These are phyloP conservation scores for Mycena rosella DNA, from an alignment of 768 basidiomycete species.

Conservation along the genomic window DNA sequence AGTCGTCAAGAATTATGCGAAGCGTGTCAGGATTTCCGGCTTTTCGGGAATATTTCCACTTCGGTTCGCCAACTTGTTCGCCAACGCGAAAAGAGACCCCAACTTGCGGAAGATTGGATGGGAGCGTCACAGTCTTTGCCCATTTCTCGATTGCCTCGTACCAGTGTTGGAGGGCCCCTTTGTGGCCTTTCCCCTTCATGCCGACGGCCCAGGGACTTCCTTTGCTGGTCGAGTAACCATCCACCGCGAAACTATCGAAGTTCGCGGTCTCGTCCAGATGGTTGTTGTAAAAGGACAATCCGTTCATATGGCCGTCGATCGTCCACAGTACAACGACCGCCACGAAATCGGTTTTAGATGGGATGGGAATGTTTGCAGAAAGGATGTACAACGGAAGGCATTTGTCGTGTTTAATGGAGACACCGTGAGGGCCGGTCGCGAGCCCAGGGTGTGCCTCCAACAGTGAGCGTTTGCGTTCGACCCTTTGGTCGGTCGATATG, in stretches of 20 bases:
- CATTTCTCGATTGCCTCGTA: not conserved
- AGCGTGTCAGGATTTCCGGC: not conserved
- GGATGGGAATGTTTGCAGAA: conserved; percentile 7
- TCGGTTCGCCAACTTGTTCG: conserved; percentile 16
- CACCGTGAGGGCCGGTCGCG: conserved; percentile 8
- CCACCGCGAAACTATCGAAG: conserved; percentile 11
- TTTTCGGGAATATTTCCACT: conserved; percentile 24
- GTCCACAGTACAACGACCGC: conserved; percentile 9
- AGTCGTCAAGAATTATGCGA: conserved; percentile 13
- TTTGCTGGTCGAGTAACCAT: conserved; percentile 22
- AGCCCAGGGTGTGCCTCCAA: conserved; percentile 3
- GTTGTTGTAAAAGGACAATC: conserved; percentile 15
- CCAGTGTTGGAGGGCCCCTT: conserved; percentile 10
- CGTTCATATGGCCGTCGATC: not conserved
- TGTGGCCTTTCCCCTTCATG: conserved; percentile 25
- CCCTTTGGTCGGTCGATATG: too few relatives aligned
- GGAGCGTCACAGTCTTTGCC: too few relatives aligned
- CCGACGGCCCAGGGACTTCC: conserved; percentile 13
- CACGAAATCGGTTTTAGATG: not conserved
- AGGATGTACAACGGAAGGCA: conserved; percentile 18
- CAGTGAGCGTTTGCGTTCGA: not conserved
- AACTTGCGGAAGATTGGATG: not conserved
- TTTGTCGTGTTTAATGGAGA: not conserved
- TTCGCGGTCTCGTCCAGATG: conserved; percentile 6
- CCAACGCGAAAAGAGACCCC: conserved; percentile 22